Base-by-base conservation (phyloP, 2,329 filamentous ascomycete genomes). In the Blastomyces silverae region DNA sequence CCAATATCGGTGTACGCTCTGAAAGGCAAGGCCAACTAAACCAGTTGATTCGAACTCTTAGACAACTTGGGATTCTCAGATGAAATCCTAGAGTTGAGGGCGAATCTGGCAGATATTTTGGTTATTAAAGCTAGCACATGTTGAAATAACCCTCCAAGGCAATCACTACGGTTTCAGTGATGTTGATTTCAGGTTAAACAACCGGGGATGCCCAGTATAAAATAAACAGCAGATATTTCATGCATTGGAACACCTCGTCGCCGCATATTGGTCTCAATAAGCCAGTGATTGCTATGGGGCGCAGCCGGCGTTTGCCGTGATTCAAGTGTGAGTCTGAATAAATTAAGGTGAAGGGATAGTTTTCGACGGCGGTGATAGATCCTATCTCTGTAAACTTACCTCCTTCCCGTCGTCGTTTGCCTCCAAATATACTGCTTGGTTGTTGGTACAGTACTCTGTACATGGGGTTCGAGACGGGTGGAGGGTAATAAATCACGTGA, bases 261-360 rank as follows among this genome's bases (percentile, higher is more conserved):
- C 57, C 39, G 57, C n/a, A 46, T 60, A 31, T 15, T 22, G 39
- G 37, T 46, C 57, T 46, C 57, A 44, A 60, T 28, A 60, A 46
- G 39, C 39, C 37, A 17, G 22, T 46, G 34, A 58, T 39, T 28
- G 15, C 11, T 25, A 44, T 31, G 37, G n/a, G 57, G 8, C 2
- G 3, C 20, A 37, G 15, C 17, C 4, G 17, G 25, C 25, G 2
- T 10, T 37, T 56, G 11, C 20, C 20, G 53, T 56, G 28, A n/a
- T 37, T 34, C 28, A 34, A 34, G 13, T 13, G 53, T 8, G 31
- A 56, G 15, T 17, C 3, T 56, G 28, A 56, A 56, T 34, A 34
- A 20, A n/a, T 11, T 34, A 56, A n/a, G 15, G 20, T 7, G 31
- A 37, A 37, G 28, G 10, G 6, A 11, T 37, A 13, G 31, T 37